phyloP scores from a whole-genome alignment of 495 filamentous ascomycete species.

The Podospora conica region DNA sequence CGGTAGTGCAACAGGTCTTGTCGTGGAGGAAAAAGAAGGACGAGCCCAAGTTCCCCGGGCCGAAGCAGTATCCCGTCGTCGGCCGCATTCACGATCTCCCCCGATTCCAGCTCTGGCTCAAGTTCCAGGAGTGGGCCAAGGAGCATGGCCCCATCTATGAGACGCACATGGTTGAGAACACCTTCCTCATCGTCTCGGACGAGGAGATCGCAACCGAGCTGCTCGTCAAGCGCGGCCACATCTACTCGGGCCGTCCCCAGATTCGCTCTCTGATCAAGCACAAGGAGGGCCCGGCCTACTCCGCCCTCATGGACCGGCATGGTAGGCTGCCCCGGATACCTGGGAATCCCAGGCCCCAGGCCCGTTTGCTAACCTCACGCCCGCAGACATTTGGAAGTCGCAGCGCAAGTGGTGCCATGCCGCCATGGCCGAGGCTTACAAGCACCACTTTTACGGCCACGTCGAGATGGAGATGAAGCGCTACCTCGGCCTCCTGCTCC shows the following conservation, averaged over 20 bases:
- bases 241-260: slow-evolving; percentile 48
- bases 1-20: slow-evolving; percentile 33
- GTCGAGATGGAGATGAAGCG: slow-evolving; percentile 41
- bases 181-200: slow-evolving; percentile 50
- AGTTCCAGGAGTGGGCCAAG: slow-evolving; percentile 54
- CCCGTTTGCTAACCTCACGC: neutral
- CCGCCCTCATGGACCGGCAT: slow-evolving; percentile 44
- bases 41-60: slow-evolving; percentile 34
- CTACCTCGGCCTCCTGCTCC: slow-evolving; percentile 35
- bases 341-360: neutral
- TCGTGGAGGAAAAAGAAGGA: slow-evolving; percentile 30
- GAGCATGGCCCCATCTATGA: slow-evolving; percentile 51
- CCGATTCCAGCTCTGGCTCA: slow-evolving; percentile 46
- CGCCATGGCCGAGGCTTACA: slow-evolving; percentile 42
- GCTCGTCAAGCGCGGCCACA: slow-evolving; percentile 47
- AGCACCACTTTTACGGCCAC: slow-evolving; percentile 43
- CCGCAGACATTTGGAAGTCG: slow-evolving; percentile 37
- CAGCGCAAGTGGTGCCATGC: slow-evolving; percentile 46
- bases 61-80: slow-evolving; percentile 42
- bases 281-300: slow-evolving; percentile 42
- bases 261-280: slow-evolving; percentile 43
- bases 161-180: slow-evolving; percentile 41
- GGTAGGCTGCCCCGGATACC: slow-evolving; percentile 24
- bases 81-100: slow-evolving; percentile 47
- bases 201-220: slow-evolving; percentile 52